Evolutionary conservation across 2,329 filamentous ascomycete genomes (phyloP).

Genomic region (Sporothrix brasiliensis): DNA sequence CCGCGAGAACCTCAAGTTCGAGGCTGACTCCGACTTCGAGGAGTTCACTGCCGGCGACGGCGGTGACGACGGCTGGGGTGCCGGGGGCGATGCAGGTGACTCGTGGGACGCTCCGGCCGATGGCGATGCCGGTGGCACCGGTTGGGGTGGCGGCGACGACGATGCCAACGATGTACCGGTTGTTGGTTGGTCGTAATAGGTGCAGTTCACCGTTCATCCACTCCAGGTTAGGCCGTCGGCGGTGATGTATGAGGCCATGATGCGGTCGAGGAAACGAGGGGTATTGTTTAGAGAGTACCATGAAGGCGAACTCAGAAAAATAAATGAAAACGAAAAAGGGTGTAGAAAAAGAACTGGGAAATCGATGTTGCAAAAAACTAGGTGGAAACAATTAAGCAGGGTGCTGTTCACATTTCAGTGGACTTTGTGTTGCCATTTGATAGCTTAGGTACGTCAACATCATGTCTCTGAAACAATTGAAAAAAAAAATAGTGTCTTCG

Average conservation of each 20-base stretch:
- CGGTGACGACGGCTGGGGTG: constrained; percentile 38
- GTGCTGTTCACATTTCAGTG: background rate
- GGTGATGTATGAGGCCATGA: too few relatives aligned
- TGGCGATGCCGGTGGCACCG: background rate
- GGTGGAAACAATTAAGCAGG: background rate
- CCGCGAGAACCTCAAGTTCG: constrained; percentile 54
- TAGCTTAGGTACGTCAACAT: constrained; percentile 14
- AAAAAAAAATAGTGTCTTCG: background rate
- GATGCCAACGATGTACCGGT: background rate
- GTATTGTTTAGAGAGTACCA: background rate
- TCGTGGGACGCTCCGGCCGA: constrained; percentile 28
- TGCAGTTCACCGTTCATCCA: background rate
- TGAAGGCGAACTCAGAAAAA: too few relatives aligned
- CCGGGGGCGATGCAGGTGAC: constrained; percentile 33
- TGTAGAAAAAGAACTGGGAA: too few relatives aligned
- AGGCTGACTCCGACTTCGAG: constrained; percentile 59
- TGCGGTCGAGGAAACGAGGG: background rate
- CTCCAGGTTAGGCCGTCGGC: background rate
- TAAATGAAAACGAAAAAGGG: too few relatives aligned
- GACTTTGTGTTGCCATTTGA: background rate
- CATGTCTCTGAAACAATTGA: background rate
- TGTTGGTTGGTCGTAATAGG: background rate
- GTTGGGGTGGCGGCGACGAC: background rate
- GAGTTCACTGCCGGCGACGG: constrained; percentile 34
- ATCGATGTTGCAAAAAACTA: background rate